Conservation (phyloP, 2,329 filamentous ascomycete genomes). For the Colletotrichum sp. region DNA sequence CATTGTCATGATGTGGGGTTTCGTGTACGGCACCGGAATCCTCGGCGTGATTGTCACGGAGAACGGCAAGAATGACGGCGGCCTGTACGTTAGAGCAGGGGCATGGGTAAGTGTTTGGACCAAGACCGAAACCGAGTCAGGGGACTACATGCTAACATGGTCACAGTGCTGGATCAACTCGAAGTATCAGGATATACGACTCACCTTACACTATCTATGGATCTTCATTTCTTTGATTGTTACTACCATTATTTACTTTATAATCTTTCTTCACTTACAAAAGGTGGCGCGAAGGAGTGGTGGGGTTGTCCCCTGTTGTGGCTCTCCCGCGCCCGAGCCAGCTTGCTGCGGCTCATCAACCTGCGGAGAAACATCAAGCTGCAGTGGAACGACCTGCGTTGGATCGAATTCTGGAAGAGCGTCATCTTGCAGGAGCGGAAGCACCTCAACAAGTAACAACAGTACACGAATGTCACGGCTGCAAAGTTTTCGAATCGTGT, state of each 20-base stretch:
- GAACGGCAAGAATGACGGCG: constrained; percentile 45
- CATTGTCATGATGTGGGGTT: constrained; percentile 60
- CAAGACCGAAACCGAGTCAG: neutral
- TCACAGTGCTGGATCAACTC: constrained; percentile 67
- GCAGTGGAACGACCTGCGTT: neutral
- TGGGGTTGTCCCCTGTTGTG: neutral
- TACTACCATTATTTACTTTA: constrained; percentile 43
- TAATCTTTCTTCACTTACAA: constrained; percentile 45
- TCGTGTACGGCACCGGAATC: constrained; percentile 62
- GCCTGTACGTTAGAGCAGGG: constrained; percentile 68
- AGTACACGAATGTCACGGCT: neutral
- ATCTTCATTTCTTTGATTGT: constrained; percentile 53
- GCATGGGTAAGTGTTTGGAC: constrained; percentile 57
- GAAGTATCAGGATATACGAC: constrained; percentile 56
- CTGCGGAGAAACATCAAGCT: neutral
- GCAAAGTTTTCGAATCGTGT: neutral
- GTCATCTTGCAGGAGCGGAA: neutral
- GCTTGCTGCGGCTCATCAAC: constrained; percentile 22
- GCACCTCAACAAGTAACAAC: neutral
- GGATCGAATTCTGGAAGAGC: neutral
- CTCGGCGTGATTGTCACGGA: constrained; percentile 51
- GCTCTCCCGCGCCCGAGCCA: neutral
- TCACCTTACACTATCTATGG: constrained; percentile 70
- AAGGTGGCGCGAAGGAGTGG: constrained; percentile 18
- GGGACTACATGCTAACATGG: neutral